A percentile compares a stretch with the other conserved stretches of the same genome.
These are phyloP conservation scores for Globisporangium rhizosaccharum DNA, from an alignment of 352 stramenopile species.

Conservation along the genomic window DNA sequence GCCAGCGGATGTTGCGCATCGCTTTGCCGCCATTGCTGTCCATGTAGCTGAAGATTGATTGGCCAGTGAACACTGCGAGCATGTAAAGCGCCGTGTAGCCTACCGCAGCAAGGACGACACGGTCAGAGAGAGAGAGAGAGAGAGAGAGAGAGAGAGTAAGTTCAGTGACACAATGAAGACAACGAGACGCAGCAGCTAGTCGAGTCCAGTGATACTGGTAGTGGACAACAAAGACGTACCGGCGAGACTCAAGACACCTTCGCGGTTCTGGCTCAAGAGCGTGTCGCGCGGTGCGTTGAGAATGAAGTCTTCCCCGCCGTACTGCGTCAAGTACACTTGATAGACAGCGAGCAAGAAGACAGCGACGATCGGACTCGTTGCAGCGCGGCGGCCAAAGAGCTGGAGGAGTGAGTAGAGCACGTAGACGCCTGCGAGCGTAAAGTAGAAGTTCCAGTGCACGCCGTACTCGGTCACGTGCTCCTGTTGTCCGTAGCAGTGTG, in stretches of 20 bases:
- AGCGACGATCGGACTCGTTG: constrained; percentile 35
- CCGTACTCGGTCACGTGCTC: constrained; percentile 98
- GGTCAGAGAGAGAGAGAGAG: too few species aligned
- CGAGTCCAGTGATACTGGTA: too few species aligned
- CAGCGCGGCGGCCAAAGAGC: constrained; percentile 42
- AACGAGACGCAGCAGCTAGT: too few species aligned
- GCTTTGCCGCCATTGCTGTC: constrained; percentile 48
- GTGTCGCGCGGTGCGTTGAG: constrained; percentile 57
- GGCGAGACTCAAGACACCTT: constrained; percentile 91
- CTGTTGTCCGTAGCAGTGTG: constrained; percentile 16
- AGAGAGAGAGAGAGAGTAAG: too few species aligned
- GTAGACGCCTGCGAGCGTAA: constrained; percentile 90
- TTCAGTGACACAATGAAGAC: too few species aligned
- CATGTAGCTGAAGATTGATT: constrained; percentile 66
- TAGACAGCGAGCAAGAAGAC: constrained; percentile 31
- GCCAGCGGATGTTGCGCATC: constrained; percentile 62
- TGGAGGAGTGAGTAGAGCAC: constrained; percentile 58
- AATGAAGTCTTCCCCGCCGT: constrained; percentile 73
- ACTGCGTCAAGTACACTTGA: constrained; percentile 82
- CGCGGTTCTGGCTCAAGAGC: constrained; percentile 91
- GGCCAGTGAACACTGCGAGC: constrained; percentile 51
- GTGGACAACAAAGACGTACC: constrained; percentile 22
- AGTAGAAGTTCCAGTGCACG: constrained; percentile 99
- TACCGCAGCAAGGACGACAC: constrained; percentile 8
- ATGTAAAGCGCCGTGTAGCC: constrained; percentile 92